A percentile compares a stretch with the other conserved stretches of the same genome.
phyloP scores from a whole-genome alignment of 371 early-diverging fungal genomes.

The Mortierella sp. region DNA sequence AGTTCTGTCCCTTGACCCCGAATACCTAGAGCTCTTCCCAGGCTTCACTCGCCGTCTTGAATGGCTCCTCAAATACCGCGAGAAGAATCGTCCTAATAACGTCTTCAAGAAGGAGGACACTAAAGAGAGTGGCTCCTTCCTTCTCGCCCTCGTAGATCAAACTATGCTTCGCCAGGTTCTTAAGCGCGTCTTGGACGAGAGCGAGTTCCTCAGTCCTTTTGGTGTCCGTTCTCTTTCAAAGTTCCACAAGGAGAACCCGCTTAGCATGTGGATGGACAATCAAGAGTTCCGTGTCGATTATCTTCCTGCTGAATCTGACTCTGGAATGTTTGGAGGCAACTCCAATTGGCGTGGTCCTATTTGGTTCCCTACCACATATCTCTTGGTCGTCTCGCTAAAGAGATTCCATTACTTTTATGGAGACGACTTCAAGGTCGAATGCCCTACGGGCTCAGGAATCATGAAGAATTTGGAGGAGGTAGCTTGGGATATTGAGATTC shows the following conservation, averaged over 20 bases:
- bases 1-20: conserved; percentile 43
- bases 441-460: conserved; percentile 44
- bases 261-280: conserved; percentile 54
- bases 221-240: conserved; percentile 60
- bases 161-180: conserved; percentile 55
- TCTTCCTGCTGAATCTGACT: conserved; percentile 58
- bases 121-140: conserved; percentile 47
- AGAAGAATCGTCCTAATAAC: conserved; percentile 31
- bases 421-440: conserved; percentile 49
- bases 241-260: conserved; percentile 58
- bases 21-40: conserved; percentile 49
- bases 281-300: conserved; percentile 61
- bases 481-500: conserved; percentile 46
- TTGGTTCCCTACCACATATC: conserved; percentile 49
- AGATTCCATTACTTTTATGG: conserved; percentile 57
- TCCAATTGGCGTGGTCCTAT: conserved; percentile 56
- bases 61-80: conserved; percentile 45
- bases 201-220: conserved; percentile 60
- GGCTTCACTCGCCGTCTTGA: conserved; percentile 39
- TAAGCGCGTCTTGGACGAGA: conserved; percentile 57
- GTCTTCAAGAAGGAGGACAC: conserved; percentile 47
- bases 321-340: conserved; percentile 58
- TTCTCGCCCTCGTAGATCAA: conserved; percentile 57
- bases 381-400: conserved; percentile 31
- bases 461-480: conserved; percentile 44